Evolutionary conservation across 2,329 filamentous ascomycete species (phyloP).

Genomic region (Fusarium brevicatenulatum): DNA sequence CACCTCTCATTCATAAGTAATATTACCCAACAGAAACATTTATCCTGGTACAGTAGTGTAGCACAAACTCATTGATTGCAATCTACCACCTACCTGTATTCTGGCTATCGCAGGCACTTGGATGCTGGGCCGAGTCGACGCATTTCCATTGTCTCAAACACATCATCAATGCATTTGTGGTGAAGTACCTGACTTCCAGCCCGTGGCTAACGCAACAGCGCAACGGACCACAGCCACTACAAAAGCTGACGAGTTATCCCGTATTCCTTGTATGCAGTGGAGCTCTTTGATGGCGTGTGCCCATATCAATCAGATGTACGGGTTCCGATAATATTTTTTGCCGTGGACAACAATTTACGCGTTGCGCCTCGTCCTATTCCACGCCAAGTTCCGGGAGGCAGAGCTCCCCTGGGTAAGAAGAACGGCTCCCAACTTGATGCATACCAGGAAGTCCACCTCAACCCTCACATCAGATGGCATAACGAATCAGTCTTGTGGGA

Average conservation of each 20-base stretch:
- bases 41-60: neutral
- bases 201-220: slow-evolving; percentile 22
- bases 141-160: neutral
- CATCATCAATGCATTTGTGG: neutral
- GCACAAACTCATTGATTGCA: neutral
- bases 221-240: slow-evolving; percentile 25
- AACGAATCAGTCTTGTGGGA: neutral
- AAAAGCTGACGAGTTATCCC: slow-evolving; percentile 33
- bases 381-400: neutral
- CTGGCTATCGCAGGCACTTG: neutral
- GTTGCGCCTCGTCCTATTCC: neutral
- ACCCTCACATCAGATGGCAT: neutral
- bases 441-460: neutral
- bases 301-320: neutral
- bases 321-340: neutral
- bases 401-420: neutral
- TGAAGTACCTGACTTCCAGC: neutral
- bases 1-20: neutral
- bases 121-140: neutral
- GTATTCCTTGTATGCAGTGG: slow-evolving; percentile 19
- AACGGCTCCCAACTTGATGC: neutral
- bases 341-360: neutral
- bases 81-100: neutral
- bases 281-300: slow-evolving; percentile 3
- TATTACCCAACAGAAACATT: slow-evolving; percentile 1